Evolutionary conservation across 2,329 filamentous ascomycete genomes (phyloP), one percentile per base, ranked within the genome.

Genomic region (Talaromyces sp.): DNA sequence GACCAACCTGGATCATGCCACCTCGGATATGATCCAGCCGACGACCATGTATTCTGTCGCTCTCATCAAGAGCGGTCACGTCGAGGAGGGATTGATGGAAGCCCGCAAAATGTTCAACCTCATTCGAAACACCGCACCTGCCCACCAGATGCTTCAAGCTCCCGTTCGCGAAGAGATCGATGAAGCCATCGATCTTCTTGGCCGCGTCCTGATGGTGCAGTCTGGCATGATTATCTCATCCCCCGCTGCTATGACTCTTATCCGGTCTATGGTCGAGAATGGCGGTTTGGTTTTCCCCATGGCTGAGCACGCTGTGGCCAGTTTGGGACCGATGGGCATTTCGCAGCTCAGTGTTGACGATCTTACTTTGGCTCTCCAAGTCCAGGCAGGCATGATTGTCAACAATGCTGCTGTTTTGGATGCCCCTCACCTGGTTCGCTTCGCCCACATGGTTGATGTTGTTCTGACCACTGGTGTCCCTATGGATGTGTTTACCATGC

Each of bases 31-130:
- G 75, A 89, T 96, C 65, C 92, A 96, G 78, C 90, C 92, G 28
- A 89, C 92, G 12, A 86, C 91, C 61, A 96, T 97, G 92, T 96
- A 94, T 70, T 87, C 90, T 14, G 87, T 96, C 61, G 91, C 92
- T 55, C 82, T 98, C 75, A 89, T 98, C 72, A 90, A 91, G 59
- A 91, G 90, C 65, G 92, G 92, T 50, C 88, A 92, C 70, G 85
- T 93, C 56, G 87, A 89, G n/a, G 91, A 94, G 71, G 95, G 89
- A 56, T 78, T 98, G 62, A 81, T 83, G 12, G 87, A 95, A 72
- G 88, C 90, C 9, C 90, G 95, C 68, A 82, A 87, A 70, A 96
- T 96, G 91, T 96, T 97, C 75, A 82, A 88, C 71, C 88, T 90
- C 64, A 92, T 97, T 68, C 88, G 90, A 63, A 84, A 86, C 61